phyloP scores from a whole-genome alignment of 1,139 yeast genomes.

The Pichia sp. region DNA sequence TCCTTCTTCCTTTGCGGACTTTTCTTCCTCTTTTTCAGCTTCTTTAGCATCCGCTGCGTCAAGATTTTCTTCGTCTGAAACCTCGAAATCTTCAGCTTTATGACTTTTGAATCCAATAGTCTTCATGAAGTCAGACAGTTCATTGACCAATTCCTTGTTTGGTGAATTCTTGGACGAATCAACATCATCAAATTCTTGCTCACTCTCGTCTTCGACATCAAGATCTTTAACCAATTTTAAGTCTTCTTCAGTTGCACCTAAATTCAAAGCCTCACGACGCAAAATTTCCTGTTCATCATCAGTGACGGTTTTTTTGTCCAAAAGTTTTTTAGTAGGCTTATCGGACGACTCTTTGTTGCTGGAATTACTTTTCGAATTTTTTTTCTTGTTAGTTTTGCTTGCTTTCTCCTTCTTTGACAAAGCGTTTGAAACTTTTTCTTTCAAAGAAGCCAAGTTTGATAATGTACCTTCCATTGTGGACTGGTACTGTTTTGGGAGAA shows the following conservation, averaged over 20 bases:
- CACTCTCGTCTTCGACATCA: conserved; percentile 59
- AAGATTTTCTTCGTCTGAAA: conserved; percentile 31
- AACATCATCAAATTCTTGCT: conserved; percentile 51
- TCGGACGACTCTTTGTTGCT: conserved; percentile 4
- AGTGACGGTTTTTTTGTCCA: conserved; percentile 1
- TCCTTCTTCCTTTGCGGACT: too few relatives aligned
- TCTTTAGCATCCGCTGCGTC: conserved; percentile 32
- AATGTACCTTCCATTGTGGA: conserved; percentile 26
- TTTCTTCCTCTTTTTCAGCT: too few relatives aligned
- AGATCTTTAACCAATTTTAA: conserved; percentile 49
- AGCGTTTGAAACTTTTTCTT: conserved; percentile 52
- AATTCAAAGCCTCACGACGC: conserved; percentile 64
- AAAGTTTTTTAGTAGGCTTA: not conserved
- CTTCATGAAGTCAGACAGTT: conserved; percentile 62
- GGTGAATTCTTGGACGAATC: conserved; percentile 20
- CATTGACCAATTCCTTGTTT: conserved; percentile 52
- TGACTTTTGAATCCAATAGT: conserved; percentile 57
- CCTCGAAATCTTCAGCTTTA: conserved; percentile 32
- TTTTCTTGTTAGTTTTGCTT: conserved; percentile 17
- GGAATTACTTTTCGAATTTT: conserved; percentile 29
- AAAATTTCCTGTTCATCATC: conserved; percentile 37
- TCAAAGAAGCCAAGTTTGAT: conserved; percentile 46
- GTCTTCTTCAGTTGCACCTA: conserved; percentile 71
- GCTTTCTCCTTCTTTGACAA: conserved; percentile 29
- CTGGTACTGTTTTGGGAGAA: too few relatives aligned